phyloP scores from a whole-genome alignment of 2,329 filamentous ascomycete species.

The Penicillium olsonii region DNA sequence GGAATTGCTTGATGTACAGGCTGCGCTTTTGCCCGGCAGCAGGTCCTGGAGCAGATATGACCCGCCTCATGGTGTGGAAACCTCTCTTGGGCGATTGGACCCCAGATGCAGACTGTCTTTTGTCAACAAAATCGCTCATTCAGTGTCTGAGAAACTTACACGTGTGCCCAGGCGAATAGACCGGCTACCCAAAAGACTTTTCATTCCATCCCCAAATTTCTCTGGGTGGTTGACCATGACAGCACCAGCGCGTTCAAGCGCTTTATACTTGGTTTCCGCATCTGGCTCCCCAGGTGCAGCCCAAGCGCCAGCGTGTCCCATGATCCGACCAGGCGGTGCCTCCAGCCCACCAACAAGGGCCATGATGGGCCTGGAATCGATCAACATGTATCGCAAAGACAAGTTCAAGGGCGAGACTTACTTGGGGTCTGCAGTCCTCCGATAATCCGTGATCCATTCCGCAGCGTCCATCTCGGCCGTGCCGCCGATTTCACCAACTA shows the following conservation, averaged over 20 bases:
- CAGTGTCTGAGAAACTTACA: constrained; percentile 21
- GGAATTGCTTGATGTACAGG: constrained; percentile 57
- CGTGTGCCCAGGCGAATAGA: constrained; percentile 27
- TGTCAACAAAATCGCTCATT: constrained; percentile 8
- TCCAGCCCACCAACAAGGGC: constrained; percentile 68
- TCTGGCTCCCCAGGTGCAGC: constrained; percentile 65
- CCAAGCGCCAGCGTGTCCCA: constrained; percentile 81
- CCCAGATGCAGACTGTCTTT: constrained; percentile 23
- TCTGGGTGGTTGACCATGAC: constrained; percentile 75
- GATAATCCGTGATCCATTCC: constrained; percentile 71
- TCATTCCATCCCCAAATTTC: constrained; percentile 71
- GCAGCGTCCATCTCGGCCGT: constrained; percentile 70
- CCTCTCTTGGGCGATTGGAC: constrained; percentile 48
- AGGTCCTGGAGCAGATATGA: constrained; percentile 13
- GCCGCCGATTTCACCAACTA: constrained; percentile 74
- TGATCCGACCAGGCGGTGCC: constrained; percentile 65
- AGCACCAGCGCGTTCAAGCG: constrained; percentile 66
- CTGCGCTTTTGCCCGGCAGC: constrained; percentile 32
- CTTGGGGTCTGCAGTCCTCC: constrained; percentile 62
- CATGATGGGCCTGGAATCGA: constrained; percentile 63
- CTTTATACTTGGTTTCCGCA: constrained; percentile 65
- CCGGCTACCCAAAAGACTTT: constrained; percentile 55
- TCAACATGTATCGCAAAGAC: constrained; percentile 14
- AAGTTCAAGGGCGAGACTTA: constrained; percentile 39
- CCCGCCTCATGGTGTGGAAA: constrained; percentile 51